Base-by-base conservation (phyloP, 192 early-diverging fungal species). In the Coemansia sp. region DNA sequence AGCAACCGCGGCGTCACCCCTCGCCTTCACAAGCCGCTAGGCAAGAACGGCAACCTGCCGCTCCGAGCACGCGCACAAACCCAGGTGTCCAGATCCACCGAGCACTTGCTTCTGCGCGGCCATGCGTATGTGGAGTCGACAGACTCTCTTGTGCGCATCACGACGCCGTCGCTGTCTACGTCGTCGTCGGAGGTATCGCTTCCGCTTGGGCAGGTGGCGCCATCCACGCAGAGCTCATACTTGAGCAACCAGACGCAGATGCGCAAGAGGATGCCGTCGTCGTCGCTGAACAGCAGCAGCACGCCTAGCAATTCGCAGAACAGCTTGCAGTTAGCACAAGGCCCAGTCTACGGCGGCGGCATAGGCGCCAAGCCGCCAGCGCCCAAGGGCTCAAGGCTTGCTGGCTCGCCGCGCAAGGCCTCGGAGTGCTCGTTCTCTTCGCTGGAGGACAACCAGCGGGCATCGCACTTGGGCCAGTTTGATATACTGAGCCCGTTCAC, bases 151-250 rank as follows among this genome's bases (percentile, higher is more conserved):
- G 73, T 81, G 25, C 73, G 69, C 42, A 52, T 81, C 15, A 52
- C 70, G 23, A 75, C 79, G 49, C 79, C 79, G 41, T 71, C 79
- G 60, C 69, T 81, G 22, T 81, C 79, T 11, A 69, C 73, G 19
- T 75, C 79, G 52, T 81, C 79, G 22, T 81, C 79, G 2, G 79
- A 74, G 65, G 73, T 66, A 23, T 81, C 78, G 65, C 69, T 81
- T 58, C 69, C 78, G 43, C 73, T 71, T 11, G 62, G 58, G 15
- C 61, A 64, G 59, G 25, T 46, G 15, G 41, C 55, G 32, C 54
- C 52, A 10, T 36, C 55, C 1, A 57, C 55, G 5, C 55, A 57
- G 33, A n/a, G 34, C 34, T 35, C 55, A 4, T 19, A 34, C 33
- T 17, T 36, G 15, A 34, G 34, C 33, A 36, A 17, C n/a, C 65